Evolutionary conservation across 371 early-diverging fungal genomes (phyloP).

Genomic region (Actinomucor elegans): DNA sequence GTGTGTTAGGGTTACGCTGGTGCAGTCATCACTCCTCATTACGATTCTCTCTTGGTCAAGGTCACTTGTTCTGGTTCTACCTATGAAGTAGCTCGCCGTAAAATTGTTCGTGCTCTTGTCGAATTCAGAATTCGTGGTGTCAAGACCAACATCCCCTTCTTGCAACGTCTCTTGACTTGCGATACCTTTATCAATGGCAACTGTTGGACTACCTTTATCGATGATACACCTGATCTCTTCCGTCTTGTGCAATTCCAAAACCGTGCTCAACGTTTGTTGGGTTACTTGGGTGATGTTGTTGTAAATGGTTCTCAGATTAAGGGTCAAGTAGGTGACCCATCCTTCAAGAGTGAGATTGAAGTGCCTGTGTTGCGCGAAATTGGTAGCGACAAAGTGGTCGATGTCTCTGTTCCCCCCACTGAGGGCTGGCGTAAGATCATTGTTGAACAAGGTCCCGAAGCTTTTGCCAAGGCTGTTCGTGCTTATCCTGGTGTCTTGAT

Average conservation of each 20-base stretch:
- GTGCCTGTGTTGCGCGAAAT: constrained; percentile 55
- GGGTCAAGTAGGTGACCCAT: constrained; percentile 77
- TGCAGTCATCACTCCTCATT: constrained; percentile 88
- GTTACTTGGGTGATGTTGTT: constrained; percentile 85
- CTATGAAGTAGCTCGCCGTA: constrained; percentile 84
- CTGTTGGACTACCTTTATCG: constrained; percentile 97
- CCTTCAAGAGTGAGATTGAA: constrained; percentile 56
- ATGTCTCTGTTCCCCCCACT: constrained; percentile 58
- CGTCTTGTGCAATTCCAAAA: constrained; percentile 69
- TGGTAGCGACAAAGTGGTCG: constrained; percentile 37
- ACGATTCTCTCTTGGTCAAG: constrained; percentile 95
- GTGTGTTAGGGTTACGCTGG: constrained; percentile 89
- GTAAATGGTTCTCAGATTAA: constrained; percentile 91
- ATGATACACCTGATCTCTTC: constrained; percentile 90
- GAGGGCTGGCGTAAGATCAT: constrained; percentile 90
- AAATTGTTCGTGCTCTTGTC: constrained; percentile 81
- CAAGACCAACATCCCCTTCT: constrained; percentile 93
- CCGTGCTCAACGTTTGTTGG: constrained; percentile 84
- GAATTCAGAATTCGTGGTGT: constrained; percentile 95
- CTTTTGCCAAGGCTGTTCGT: constrained; percentile 88
- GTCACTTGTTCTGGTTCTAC: constrained; percentile 83
- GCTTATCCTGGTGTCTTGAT: constrained; percentile 82
- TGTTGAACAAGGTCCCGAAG: constrained; percentile 80
- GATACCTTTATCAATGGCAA: constrained; percentile 71
- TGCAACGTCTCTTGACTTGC: constrained; percentile 82